Conservation (phyloP, 2,329 filamentous ascomycete species). For the Trichophyton mentagrophytes region DNA sequence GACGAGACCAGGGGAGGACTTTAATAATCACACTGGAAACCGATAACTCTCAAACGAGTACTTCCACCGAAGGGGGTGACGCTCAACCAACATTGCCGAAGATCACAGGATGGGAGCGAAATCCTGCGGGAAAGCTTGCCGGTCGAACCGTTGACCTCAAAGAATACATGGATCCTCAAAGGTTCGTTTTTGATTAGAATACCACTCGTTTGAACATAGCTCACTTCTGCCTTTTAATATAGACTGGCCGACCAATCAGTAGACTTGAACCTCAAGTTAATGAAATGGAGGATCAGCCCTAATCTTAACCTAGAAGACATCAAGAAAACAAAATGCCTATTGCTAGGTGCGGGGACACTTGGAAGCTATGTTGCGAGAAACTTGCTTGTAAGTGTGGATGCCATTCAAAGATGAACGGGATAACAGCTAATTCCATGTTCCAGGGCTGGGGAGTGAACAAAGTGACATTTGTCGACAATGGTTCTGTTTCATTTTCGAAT, state of each 20-base stretch:
- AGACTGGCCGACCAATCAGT: slow-evolving; percentile 81
- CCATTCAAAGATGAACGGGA: background rate
- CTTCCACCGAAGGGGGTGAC: slow-evolving; percentile 14
- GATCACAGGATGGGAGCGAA: slow-evolving; percentile 89
- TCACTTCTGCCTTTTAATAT: background rate
- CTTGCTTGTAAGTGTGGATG: slow-evolving; percentile 45
- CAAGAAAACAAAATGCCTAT: slow-evolving; percentile 76
- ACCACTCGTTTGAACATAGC: background rate
- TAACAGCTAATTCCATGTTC: background rate
- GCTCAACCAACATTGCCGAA: slow-evolving; percentile 54
- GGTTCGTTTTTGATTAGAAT: slow-evolving; percentile 22
- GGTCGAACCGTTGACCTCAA: slow-evolving; percentile 69
- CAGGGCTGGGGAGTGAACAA: slow-evolving; percentile 84
- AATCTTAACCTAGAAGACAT: slow-evolving; percentile 76
- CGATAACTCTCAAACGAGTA: slow-evolving; percentile 20
- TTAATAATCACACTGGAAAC: slow-evolving; percentile 55
- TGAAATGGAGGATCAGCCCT: slow-evolving; percentile 96
- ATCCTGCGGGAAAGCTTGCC: slow-evolving; percentile 61
- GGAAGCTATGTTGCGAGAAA: slow-evolving; percentile 89
- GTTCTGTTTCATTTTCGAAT: slow-evolving; percentile 86
- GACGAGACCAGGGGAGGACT: slow-evolving; percentile 68
- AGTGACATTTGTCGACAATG: slow-evolving; percentile 93
- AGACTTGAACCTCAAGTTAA: slow-evolving; percentile 90
- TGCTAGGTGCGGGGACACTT: slow-evolving; percentile 84
- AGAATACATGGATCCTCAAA: slow-evolving; percentile 83